These are phyloP conservation scores for Cytospora mali DNA, from an alignment of 2,329 filamentous ascomycete species.

Conservation along the genomic window DNA sequence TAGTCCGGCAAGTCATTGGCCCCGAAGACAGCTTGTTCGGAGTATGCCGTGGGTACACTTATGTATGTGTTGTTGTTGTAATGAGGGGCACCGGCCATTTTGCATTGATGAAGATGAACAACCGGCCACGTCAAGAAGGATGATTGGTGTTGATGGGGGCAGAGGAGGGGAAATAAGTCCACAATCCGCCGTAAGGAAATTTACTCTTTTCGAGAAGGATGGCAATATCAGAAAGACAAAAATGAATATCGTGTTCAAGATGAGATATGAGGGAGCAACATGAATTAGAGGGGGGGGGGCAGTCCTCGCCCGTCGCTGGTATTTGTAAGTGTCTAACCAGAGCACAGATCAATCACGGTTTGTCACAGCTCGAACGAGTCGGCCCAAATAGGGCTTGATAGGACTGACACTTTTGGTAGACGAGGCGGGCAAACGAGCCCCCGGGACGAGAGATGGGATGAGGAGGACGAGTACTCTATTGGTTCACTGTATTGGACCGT, in stretches of 20 bases:
- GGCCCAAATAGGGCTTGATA: slow-evolving; percentile 16
- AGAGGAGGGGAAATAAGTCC: background rate
- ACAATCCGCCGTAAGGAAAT: background rate
- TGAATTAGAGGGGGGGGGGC: background rate
- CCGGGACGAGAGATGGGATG: slow-evolving; percentile 9
- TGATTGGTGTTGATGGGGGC: background rate
- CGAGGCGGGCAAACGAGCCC: slow-evolving; percentile 25
- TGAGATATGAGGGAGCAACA: background rate
- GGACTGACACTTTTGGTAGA: slow-evolving; percentile 16
- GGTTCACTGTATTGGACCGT: slow-evolving; percentile 9
- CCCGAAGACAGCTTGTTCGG: slow-evolving; percentile 2
- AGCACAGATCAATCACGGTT: background rate
- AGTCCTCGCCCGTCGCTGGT: slow-evolving; percentile 6
- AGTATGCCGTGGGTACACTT: slow-evolving; percentile 18
- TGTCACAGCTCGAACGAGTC: slow-evolving; percentile 4
- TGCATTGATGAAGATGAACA: slow-evolving; percentile 1
- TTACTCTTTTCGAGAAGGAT: background rate
- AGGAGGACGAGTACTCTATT: slow-evolving; percentile 13
- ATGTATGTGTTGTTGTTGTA: slow-evolving; percentile 11
- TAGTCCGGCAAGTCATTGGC: slow-evolving; percentile 18
- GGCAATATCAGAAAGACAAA: background rate
- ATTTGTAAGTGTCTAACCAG: slow-evolving; percentile 13
- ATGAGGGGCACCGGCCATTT: slow-evolving; percentile 13
- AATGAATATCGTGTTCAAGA: background rate
- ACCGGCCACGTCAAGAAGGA: background rate